phyloP scores from a whole-genome alignment of 1,284 basidiomycete species.

The Peniophora sp. region DNA sequence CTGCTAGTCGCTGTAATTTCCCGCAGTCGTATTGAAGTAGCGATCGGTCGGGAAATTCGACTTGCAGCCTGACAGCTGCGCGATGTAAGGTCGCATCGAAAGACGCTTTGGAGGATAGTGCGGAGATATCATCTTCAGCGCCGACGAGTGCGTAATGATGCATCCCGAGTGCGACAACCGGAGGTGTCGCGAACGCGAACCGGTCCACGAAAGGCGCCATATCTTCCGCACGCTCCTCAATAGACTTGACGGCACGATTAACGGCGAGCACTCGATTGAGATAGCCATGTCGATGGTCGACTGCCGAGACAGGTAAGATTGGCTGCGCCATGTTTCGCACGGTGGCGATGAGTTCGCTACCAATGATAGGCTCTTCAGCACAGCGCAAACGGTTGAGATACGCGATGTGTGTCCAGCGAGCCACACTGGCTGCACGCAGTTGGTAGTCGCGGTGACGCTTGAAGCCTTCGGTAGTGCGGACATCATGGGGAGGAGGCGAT shows the following conservation, averaged over 20 bases:
- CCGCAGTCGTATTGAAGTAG: constrained; percentile 95
- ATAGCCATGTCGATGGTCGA: constrained; percentile 29
- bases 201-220: constrained; percentile 54
- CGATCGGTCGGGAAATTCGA: constrained; percentile 89
- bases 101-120: constrained; percentile 25
- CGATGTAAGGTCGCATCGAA: constrained; percentile 70
- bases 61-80: constrained; percentile 78
- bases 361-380: constrained; percentile 51
- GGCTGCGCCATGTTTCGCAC: constrained; percentile 35
- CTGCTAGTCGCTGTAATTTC: constrained; percentile 82
- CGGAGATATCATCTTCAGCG: constrained; percentile 22
- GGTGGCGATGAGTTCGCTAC: constrained; percentile 49
- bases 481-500: constrained; percentile 52
- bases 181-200: constrained; percentile 82
- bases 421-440: constrained; percentile 43
- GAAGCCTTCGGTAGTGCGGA: constrained; percentile 71
- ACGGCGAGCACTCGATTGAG: constrained; percentile 33
- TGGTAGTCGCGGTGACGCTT: constrained; percentile 50
- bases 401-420: constrained; percentile 63
- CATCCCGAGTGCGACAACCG: constrained; percentile 73
- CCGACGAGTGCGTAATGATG: constrained; percentile 52
- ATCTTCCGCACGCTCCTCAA: constrained; percentile 48
- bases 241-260: constrained; percentile 58
- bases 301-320: constrained; percentile 50
- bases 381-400: constrained; percentile 80